phyloP scores from a whole-genome alignment of 345 rosid genomes.

The Arabidopsis suecica region DNA sequence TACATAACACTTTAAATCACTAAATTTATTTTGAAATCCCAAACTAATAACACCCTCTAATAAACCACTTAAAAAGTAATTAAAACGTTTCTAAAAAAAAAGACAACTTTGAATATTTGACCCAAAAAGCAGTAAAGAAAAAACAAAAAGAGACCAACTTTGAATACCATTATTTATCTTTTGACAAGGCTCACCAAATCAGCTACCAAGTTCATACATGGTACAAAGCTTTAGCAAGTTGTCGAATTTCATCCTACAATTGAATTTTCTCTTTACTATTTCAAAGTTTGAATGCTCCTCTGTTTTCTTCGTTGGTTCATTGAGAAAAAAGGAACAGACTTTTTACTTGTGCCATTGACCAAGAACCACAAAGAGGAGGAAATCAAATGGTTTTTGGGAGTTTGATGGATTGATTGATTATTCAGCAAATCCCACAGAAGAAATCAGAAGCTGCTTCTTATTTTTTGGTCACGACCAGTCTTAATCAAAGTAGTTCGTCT shows the following conservation, averaged over 20 bases:
- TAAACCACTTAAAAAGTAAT: constrained; percentile 16
- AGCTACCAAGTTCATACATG: constrained; percentile 19
- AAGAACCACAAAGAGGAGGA: constrained; percentile 19
- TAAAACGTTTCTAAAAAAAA: constrained; percentile 20
- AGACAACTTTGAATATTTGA: constrained; percentile 29
- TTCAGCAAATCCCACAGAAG: constrained; percentile 29
- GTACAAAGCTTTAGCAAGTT: constrained; percentile 4
- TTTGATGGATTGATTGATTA: constrained; percentile 8
- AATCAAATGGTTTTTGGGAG: constrained; percentile 10
- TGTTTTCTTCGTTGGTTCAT: background rate
- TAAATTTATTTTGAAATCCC: too few relatives aligned
- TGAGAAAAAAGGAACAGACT: constrained; percentile 14
- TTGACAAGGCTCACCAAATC: constrained; percentile 32
- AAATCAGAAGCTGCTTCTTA: constrained; percentile 1
- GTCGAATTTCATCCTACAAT: background rate
- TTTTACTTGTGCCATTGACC: constrained; percentile 22
- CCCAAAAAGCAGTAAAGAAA: background rate
- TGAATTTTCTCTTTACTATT: background rate
- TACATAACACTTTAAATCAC: too few relatives aligned
- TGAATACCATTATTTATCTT: constrained; percentile 33
- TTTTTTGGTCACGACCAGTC: constrained; percentile 15
- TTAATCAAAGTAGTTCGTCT: constrained; percentile 38
- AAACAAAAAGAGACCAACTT: constrained; percentile 32
- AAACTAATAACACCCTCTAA: too few relatives aligned
- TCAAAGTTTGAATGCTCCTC: constrained; percentile 32